phyloP scores from a whole-genome alignment of 148 eudicot genomes.

The Suaeda aralocaspica region DNA sequence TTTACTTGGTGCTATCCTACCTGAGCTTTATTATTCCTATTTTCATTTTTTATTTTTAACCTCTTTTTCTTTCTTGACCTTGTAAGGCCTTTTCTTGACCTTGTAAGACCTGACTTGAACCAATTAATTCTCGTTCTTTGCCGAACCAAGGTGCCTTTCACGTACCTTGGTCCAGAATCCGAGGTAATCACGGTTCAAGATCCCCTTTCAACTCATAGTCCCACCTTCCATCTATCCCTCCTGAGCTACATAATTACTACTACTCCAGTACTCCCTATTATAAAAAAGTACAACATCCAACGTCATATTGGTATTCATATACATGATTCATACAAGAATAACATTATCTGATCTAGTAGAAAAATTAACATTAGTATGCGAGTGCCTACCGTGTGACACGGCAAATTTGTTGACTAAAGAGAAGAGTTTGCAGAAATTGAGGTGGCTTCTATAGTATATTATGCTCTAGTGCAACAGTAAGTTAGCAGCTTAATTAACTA shows the following conservation, averaged over 20 bases:
- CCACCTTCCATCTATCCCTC: slow-evolving; percentile 25
- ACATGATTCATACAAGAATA: not conserved
- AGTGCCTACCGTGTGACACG: slow-evolving; percentile 18
- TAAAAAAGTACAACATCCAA: no score
- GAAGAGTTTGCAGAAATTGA: slow-evolving; percentile 13
- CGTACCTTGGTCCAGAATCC: not conserved
- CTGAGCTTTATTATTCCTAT: slow-evolving; percentile 21
- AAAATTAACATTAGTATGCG: no score
- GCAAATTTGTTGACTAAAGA: slow-evolving; percentile 9
- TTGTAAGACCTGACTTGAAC: slow-evolving; percentile 25
- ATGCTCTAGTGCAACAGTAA: slow-evolving; percentile 5
- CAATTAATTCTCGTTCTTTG: not conserved
- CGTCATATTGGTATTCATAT: not conserved
- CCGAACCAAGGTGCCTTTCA: not conserved
- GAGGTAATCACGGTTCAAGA: not conserved
- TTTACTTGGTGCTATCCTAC: slow-evolving; percentile 30
- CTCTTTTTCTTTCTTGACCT: slow-evolving; percentile 28
- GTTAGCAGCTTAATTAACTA: slow-evolving; percentile 2
- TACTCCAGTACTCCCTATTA: not conserved
- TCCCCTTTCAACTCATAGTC: slow-evolving; percentile 23
- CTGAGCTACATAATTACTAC: slow-evolving; percentile 21
- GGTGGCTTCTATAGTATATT: slow-evolving; percentile 3
- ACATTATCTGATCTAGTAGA: no score
- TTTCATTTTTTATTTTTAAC: not conserved
- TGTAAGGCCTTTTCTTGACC: slow-evolving; percentile 43